Evolutionary conservation across 2,329 filamentous ascomycete genomes (phyloP).

Genomic region (Macrophomina tecta): DNA sequence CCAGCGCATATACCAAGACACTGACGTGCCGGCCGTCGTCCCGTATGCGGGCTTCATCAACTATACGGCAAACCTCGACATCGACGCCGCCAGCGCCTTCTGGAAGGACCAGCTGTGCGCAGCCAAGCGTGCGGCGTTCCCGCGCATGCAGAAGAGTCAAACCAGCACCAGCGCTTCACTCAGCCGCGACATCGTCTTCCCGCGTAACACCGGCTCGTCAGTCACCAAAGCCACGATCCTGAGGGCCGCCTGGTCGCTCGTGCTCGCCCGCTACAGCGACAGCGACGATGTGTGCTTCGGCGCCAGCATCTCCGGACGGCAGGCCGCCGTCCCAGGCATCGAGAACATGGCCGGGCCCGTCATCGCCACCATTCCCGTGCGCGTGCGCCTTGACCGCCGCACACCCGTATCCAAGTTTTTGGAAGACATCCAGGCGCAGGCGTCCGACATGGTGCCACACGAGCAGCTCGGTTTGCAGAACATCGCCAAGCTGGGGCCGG

Average conservation of each 20-base stretch:
- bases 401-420: background rate
- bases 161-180: background rate
- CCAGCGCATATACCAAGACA: background rate
- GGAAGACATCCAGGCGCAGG: background rate
- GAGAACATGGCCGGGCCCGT: background rate
- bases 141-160: background rate
- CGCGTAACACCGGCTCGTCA: background rate
- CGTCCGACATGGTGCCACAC: conserved; percentile 29
- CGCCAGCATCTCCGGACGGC: background rate
- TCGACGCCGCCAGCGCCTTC: conserved; percentile 40
- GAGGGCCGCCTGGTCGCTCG: conserved; percentile 1
- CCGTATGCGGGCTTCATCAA: background rate
- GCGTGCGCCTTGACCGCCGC: background rate
- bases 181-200: background rate
- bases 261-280: conserved; percentile 2
- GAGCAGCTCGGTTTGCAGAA: conserved; percentile 38
- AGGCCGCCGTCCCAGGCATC: background rate
- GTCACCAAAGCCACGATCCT: conserved; percentile 1
- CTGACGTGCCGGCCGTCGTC: background rate
- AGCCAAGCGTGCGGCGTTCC: conserved; percentile 1
- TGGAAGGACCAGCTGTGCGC: background rate
- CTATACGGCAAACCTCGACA: conserved; percentile 38
- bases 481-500: conserved; percentile 49
- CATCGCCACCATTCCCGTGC: background rate
- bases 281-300: background rate